Percentiles rank a stretch among this genome's conserved stretches.
Evolutionary conservation across 2,329 filamentous ascomycete genomes (phyloP).

Genomic region (Calonectria multiphialidica): DNA sequence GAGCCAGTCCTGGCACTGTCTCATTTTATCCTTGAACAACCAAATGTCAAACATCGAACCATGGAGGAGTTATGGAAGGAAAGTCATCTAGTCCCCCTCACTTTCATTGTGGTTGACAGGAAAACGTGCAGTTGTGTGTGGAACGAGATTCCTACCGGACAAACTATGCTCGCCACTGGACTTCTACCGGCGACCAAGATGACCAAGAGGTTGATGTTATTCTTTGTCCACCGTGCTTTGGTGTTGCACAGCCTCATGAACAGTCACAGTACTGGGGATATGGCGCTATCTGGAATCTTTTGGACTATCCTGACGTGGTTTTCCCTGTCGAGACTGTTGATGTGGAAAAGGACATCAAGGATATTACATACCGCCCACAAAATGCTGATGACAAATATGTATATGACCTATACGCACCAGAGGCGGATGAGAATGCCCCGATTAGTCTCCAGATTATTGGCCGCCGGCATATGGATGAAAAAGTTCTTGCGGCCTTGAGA

Average conservation of each 20-base stretch:
- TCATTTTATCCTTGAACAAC: slow-evolving; percentile 68
- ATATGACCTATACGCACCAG: slow-evolving; percentile 43
- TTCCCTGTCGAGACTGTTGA: slow-evolving; percentile 65
- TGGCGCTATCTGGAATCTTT: slow-evolving; percentile 75
- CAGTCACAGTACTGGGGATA: slow-evolving; percentile 70
- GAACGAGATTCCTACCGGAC: slow-evolving; percentile 55
- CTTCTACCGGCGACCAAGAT: slow-evolving; percentile 44
- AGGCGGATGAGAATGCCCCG: slow-evolving; percentile 39
- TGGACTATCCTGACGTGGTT: slow-evolving; percentile 73
- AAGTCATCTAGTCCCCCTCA: slow-evolving; percentile 12
- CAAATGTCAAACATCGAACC: slow-evolving; percentile 55
- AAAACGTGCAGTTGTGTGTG: slow-evolving; percentile 42
- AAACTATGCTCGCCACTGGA: slow-evolving; percentile 53
- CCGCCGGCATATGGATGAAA: slow-evolving; percentile 45
- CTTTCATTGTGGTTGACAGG: no score
- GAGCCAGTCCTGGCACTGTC: slow-evolving; percentile 71
- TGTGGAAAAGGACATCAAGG: slow-evolving; percentile 38
- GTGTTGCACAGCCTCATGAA: slow-evolving; percentile 60
- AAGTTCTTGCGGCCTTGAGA: slow-evolving; percentile 42
- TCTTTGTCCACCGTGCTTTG: slow-evolving; percentile 68
- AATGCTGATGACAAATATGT: slow-evolving; percentile 44
- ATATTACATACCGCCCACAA: slow-evolving; percentile 39
- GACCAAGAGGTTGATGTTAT: slow-evolving; percentile 67
- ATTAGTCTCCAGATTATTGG: slow-evolving; percentile 46
- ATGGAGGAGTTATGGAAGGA: slow-evolving; percentile 56